A percentile compares a stretch with the other conserved stretches of the same genome.
Evolutionary conservation across 2,329 filamentous ascomycete genomes (phyloP).

Genomic region (Teratosphaeria pseudoeucalypti): DNA sequence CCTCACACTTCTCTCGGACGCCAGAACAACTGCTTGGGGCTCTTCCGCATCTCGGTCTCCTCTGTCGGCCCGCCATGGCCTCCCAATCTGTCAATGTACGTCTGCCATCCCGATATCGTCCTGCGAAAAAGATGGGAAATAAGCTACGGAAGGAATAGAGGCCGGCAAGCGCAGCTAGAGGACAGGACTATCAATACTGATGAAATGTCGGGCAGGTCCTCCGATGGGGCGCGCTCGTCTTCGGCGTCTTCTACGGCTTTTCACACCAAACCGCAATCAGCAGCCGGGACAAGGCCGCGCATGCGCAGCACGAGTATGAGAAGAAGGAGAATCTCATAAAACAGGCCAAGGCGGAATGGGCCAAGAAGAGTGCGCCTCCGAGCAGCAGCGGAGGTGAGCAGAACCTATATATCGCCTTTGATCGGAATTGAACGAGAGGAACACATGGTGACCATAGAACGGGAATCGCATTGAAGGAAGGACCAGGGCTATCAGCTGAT

Average conservation of each 20-base stretch:
- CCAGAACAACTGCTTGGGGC: background rate
- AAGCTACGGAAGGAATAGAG: background rate
- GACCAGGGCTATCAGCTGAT: background rate
- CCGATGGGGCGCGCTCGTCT: conserved; percentile 86
- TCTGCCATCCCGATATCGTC: conserved; percentile 16
- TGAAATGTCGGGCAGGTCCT: conserved; percentile 61
- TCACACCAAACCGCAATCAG: conserved; percentile 80
- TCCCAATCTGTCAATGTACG: conserved; percentile 45
- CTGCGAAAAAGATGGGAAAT: background rate
- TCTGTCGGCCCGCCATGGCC: conserved; percentile 25
- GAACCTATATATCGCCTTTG: background rate
- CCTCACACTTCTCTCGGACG: background rate
- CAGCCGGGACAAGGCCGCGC: conserved; percentile 57
- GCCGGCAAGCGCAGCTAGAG: background rate
- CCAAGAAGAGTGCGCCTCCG: conserved; percentile 58
- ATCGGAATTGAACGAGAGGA: background rate
- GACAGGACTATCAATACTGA: background rate
- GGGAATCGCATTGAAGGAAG: background rate
- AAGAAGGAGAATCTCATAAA: conserved; percentile 87
- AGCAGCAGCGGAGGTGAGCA: conserved; percentile 24
- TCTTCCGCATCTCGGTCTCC: background rate
- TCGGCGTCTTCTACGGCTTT: conserved; percentile 91
- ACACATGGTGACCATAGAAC: conserved; percentile 2
- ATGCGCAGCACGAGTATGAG: conserved; percentile 72
- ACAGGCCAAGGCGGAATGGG: conserved; percentile 84